Evolutionary conservation across 2,329 filamentous ascomycete species (phyloP).

Genomic region (Talaromyces sp.): DNA sequence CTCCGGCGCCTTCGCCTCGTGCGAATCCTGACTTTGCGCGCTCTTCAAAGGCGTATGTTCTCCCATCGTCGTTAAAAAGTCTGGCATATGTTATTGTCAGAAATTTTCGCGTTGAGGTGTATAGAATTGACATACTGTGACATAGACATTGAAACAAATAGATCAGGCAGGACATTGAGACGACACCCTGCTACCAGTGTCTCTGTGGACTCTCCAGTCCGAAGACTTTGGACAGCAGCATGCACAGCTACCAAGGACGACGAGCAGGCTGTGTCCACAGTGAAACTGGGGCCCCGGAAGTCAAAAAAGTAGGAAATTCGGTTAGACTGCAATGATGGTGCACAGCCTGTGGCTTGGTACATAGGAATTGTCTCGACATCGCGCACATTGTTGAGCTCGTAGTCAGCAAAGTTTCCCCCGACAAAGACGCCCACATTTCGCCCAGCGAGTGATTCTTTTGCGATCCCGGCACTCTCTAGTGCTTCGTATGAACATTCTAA

Average conservation of each 20-base stretch:
- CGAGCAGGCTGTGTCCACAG: constrained; percentile 24
- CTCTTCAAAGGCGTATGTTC: constrained; percentile 32
- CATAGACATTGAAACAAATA: constrained; percentile 10
- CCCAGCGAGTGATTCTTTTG: constrained; percentile 19
- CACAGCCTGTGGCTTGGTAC: constrained; percentile 10
- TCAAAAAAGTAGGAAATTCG: constrained; percentile 29
- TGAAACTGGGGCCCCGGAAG: constrained; percentile 21
- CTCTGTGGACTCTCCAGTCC: constrained; percentile 18
- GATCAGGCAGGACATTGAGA: constrained; percentile 7
- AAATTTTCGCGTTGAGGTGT: neutral
- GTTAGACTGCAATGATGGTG: constrained; percentile 12
- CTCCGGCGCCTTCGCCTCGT: constrained; percentile 40
- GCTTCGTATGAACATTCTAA: constrained; percentile 23
- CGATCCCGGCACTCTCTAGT: constrained; percentile 27
- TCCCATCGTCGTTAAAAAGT: constrained; percentile 19
- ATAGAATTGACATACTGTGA: constrained; percentile 1
- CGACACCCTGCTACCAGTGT: constrained; percentile 16
- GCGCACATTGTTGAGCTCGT: constrained; percentile 9
- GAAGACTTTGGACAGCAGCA: constrained; percentile 21
- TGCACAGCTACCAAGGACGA: constrained; percentile 21
- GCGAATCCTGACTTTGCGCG: constrained; percentile 45
- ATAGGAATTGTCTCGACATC: constrained; percentile 11
- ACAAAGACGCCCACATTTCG: constrained; percentile 16
- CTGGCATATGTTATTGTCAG: neutral
- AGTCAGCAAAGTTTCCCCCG: constrained; percentile 5